phyloP scores from a whole-genome alignment of 768 basidiomycete genomes.

The Kwoniella bestiolae region DNA sequence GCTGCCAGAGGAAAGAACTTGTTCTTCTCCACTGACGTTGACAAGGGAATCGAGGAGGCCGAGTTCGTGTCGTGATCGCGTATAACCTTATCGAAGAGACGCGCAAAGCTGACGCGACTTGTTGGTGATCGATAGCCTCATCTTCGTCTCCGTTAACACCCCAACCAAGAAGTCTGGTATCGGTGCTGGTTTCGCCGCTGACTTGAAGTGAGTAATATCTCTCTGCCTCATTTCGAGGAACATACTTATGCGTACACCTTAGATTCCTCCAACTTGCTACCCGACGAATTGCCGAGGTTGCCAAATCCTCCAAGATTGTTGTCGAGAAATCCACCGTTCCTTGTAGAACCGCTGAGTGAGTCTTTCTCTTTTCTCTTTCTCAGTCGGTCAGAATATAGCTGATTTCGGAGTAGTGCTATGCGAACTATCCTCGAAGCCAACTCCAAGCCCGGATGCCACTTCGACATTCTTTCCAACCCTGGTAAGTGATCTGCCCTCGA shows the following conservation, averaged over 20 bases:
- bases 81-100: background rate
- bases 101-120: conserved; percentile 18
- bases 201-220: conserved; percentile 84
- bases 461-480: conserved; percentile 98
- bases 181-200: conserved; percentile 96
- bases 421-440: conserved; percentile 98
- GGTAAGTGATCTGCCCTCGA: conserved; percentile 32
- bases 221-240: too few relatives aligned
- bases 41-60: conserved; percentile 88
- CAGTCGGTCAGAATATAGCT: too few relatives aligned
- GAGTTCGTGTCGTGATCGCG: too few relatives aligned
- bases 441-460: conserved; percentile 84
- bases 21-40: conserved; percentile 95
- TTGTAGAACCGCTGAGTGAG: conserved; percentile 86
- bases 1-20: conserved; percentile 88
- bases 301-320: conserved; percentile 91
- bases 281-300: conserved; percentile 89
- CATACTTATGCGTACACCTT: too few relatives aligned
- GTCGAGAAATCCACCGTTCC: conserved; percentile 99
- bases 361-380: background rate
- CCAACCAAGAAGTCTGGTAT: conserved; percentile 98
- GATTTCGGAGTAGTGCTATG: conserved; percentile 67
- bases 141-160: conserved; percentile 98
- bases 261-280: conserved; percentile 98
- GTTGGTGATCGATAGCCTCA: conserved; percentile 64